A percentile compares a stretch with the other conserved stretches of the same genome.
phyloP scores from a whole-genome alignment of 768 basidiomycete species.

The Phylloporus arenicola region DNA sequence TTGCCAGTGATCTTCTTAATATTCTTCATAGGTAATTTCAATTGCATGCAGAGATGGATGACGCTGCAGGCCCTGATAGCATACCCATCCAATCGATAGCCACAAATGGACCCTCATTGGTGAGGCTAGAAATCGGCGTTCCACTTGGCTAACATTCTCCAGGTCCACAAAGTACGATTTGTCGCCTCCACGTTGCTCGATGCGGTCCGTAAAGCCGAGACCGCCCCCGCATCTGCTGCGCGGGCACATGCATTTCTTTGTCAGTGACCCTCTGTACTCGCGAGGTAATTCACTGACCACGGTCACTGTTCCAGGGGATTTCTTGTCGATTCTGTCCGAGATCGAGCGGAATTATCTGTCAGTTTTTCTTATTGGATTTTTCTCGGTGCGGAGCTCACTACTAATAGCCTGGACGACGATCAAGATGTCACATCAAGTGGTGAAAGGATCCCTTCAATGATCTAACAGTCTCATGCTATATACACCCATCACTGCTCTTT shows the following conservation, averaged over 20 bases:
- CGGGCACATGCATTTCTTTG: slow-evolving; percentile 85
- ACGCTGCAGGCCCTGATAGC: slow-evolving; percentile 33
- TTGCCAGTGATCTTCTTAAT: slow-evolving; percentile 81
- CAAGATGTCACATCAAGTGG: slow-evolving; percentile 41
- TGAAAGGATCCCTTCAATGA: slow-evolving; percentile 42
- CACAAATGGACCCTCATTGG: slow-evolving; percentile 79
- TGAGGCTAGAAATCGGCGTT: slow-evolving; percentile 19
- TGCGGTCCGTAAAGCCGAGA: slow-evolving; percentile 75
- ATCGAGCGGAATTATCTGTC: slow-evolving; percentile 88
- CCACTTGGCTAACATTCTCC: slow-evolving; percentile 8
- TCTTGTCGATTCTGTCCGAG: slow-evolving; percentile 84
- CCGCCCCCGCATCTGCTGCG: slow-evolving; percentile 72
- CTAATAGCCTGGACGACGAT: slow-evolving; percentile 46
- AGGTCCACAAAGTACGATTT: slow-evolving; percentile 91
- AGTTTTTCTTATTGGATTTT: slow-evolving; percentile 22
- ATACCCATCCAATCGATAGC: slow-evolving; percentile 94
- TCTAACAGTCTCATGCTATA: slow-evolving; percentile 5
- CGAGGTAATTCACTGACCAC: slow-evolving; percentile 4
- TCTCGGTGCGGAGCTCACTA: slow-evolving; percentile 16
- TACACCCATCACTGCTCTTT: background rate
- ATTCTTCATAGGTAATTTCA: slow-evolving; percentile 67
- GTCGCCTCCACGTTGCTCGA: slow-evolving; percentile 88
- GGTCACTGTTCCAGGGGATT: slow-evolving; percentile 61
- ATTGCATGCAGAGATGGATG: background rate
- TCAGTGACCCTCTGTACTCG: slow-evolving; percentile 32